Percentiles rank a stretch among this genome's conserved stretches.
Conservation (phyloP, 257 asterid genomes). For the Solanum rostratum region DNA sequence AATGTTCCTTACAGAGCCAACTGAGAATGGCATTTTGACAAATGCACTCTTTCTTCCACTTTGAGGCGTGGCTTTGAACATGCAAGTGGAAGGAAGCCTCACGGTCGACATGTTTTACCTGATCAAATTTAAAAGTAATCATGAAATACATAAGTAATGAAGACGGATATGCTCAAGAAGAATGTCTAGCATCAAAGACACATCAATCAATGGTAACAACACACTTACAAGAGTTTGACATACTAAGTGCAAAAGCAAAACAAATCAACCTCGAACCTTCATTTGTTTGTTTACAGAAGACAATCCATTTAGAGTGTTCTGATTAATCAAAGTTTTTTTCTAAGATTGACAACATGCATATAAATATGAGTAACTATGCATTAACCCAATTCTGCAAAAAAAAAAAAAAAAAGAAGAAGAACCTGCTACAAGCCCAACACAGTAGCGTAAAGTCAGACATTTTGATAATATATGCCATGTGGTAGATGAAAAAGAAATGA, state of each 20-base stretch:
- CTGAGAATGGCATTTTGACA: constrained; percentile 32
- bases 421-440: neutral
- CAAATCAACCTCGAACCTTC: neutral
- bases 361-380: neutral
- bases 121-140: constrained; percentile 2
- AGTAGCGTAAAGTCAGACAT: neutral
- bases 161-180: neutral
- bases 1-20: constrained; percentile 32
- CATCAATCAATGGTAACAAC: neutral
- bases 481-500: neutral
- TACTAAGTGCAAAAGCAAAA: neutral
- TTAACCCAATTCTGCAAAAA: neutral
- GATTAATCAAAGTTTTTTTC: neutral
- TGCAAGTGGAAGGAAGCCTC: constrained; percentile 41
- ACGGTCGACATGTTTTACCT: constrained; percentile 57
- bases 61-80: constrained; percentile 26
- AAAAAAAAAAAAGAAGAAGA: neutral
- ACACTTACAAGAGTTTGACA: neutral
- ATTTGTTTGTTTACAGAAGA: neutral
- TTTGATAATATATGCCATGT: constrained; percentile 3
- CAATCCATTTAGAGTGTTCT: neutral
- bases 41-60: constrained; percentile 23
- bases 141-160: neutral
- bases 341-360: neutral
- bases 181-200: too few species aligned